These are phyloP conservation scores for Conticribra weissflogii DNA, from an alignment of 108 stramenopile genomes.

Conservation along the genomic window DNA sequence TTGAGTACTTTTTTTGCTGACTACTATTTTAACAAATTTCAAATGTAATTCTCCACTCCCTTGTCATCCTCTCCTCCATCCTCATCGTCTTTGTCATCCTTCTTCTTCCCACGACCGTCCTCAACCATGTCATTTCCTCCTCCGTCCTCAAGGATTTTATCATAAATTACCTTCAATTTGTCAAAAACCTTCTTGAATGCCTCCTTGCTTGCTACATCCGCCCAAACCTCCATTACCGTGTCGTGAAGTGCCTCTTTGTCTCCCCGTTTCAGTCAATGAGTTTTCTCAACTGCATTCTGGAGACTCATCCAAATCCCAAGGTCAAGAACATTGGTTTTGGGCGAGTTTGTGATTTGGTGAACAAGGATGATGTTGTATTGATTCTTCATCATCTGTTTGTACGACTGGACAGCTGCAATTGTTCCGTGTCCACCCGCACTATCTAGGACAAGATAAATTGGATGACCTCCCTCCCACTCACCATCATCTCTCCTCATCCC, in stretches of 20 bases:
- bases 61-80: constrained; percentile 3
- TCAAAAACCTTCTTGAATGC: constrained; percentile 6
- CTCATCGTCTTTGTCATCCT: not conserved
- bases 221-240: constrained; percentile 4
- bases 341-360: constrained; percentile 21
- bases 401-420: constrained; percentile 8
- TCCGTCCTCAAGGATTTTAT: not conserved
- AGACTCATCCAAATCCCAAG: constrained; percentile 35
- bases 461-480: too few species aligned
- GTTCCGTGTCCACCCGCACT: constrained; percentile 43
- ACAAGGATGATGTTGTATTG: constrained; percentile 22
- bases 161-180: not conserved
- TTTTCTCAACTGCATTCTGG: constrained; percentile 9
- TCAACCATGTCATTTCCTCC: not conserved
- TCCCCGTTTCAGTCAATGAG: not conserved
- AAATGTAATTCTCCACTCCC: not conserved
- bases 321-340: constrained; percentile 38
- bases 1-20: too few species aligned
- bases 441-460: constrained; percentile 37
- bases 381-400: constrained; percentile 5
- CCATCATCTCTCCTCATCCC: not conserved
- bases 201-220: not conserved
- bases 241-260: not conserved
- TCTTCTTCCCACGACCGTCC: not conserved
- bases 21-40: too few species aligned